A percentile compares a stretch with the other conserved stretches of the same genome.
Evolutionary conservation across 164 flowering plant species (phyloP).

Genomic region (Cinnamomum micranthum): DNA sequence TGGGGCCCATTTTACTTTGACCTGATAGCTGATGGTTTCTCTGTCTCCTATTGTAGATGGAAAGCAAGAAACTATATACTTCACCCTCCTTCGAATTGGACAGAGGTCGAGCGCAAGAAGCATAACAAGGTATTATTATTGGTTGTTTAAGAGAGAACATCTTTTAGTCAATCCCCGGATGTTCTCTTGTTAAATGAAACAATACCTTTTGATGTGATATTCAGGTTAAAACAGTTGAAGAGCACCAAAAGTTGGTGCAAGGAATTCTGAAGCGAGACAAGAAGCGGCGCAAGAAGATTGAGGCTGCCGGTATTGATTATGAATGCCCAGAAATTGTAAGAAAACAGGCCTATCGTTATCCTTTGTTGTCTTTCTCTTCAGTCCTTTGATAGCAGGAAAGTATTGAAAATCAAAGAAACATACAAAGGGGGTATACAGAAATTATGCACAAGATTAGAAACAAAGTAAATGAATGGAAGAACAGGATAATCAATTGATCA

Average conservation of each 20-base stretch:
- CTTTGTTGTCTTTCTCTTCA: background rate
- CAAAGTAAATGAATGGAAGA: background rate
- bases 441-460: background rate
- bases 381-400: background rate
- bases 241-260: constrained; percentile 59
- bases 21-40: background rate
- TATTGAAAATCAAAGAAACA: no score
- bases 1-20: background rate
- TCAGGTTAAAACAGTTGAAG: constrained; percentile 75
- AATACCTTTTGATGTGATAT: background rate
- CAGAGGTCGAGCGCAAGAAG: constrained; percentile 51
- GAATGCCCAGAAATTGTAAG: constrained; percentile 88
- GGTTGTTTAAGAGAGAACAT: background rate
- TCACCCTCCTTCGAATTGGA: constrained; percentile 51
- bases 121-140: constrained; percentile 59
- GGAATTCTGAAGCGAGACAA: constrained; percentile 51
- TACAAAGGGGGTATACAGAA: no score
- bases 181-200: background rate
- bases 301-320: constrained; percentile 89
- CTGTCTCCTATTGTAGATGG: constrained; percentile 49
- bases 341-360: no score
- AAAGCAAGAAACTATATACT: constrained; percentile 40
- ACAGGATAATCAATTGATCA: background rate
- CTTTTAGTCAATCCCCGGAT: background rate
- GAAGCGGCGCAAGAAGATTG: constrained; percentile 60